Conservation (phyloP, 345 rosid genomes). For the Murraya paniculata region DNA sequence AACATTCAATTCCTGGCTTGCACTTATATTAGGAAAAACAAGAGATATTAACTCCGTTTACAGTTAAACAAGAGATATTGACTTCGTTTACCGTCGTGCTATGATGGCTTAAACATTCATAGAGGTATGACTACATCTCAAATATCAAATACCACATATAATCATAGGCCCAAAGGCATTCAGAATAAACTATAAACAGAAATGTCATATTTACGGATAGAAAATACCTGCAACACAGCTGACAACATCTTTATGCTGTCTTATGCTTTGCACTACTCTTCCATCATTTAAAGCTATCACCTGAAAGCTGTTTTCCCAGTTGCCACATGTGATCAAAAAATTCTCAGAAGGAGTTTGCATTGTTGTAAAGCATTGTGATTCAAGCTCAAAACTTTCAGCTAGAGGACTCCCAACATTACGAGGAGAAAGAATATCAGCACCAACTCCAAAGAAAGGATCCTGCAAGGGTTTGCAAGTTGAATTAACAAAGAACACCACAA, state of each 20-base stretch:
- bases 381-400: constrained; percentile 75
- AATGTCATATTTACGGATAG: neutral
- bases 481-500: neutral
- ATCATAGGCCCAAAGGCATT: neutral
- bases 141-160: neutral
- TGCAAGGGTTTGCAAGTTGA: constrained; percentile 31
- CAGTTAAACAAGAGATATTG: neutral
- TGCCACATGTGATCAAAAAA: constrained; percentile 88
- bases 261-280: constrained; percentile 88
- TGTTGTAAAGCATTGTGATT: constrained; percentile 77
- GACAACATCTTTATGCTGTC: constrained; percentile 94
- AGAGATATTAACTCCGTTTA: neutral
- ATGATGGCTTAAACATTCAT: neutral
- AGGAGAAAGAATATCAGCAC: constrained; percentile 84
- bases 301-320: constrained; percentile 98
- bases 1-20: neutral
- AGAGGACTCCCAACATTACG: constrained; percentile 86
- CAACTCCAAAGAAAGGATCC: constrained; percentile 97
- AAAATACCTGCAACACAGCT: constrained; percentile 95
- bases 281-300: constrained; percentile 86
- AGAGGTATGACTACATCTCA: neutral
- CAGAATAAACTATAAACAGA: neutral
- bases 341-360: constrained; percentile 74
- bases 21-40: neutral
- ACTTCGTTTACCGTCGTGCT: neutral